phyloP scores from a whole-genome alignment of 192 early-diverging fungal species.

The Podila epicladia region DNA sequence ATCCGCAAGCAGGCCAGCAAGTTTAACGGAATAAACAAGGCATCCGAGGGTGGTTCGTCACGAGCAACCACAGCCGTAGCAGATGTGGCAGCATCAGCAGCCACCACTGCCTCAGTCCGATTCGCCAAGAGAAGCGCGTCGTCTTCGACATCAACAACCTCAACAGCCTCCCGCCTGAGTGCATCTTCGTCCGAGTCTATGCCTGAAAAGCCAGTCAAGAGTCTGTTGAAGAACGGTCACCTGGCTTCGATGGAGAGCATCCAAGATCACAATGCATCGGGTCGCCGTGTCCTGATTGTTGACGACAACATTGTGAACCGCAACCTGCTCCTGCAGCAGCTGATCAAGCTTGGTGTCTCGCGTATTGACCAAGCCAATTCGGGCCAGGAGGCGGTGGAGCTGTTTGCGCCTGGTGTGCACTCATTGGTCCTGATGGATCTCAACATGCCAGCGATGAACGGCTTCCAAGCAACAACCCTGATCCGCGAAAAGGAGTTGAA shows the following conservation, averaged over 20 bases:
- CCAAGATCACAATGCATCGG: constrained; percentile 21
- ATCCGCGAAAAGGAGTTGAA: constrained; percentile 41
- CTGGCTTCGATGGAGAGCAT: constrained; percentile 24
- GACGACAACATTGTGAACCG: constrained; percentile 47
- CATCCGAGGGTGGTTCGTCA: neutral
- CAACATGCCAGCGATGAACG: constrained; percentile 47
- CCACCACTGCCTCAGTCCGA: constrained; percentile 33
- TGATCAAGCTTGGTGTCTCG: constrained; percentile 34
- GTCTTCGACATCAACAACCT: neutral
- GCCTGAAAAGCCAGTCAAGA: constrained; percentile 20
- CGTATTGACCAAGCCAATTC: constrained; percentile 32
- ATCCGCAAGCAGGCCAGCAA: constrained; percentile 1
- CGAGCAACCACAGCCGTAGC: neutral
- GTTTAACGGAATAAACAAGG: neutral
- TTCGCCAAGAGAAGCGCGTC: constrained; percentile 32
- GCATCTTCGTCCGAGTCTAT: neutral
- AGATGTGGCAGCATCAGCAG: neutral
- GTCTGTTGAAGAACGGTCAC: constrained; percentile 23
- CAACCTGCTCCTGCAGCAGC: constrained; percentile 31
- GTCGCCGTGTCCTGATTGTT: constrained; percentile 43
- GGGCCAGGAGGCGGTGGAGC: constrained; percentile 42
- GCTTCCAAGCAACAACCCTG: constrained; percentile 26
- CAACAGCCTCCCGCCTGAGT: neutral
- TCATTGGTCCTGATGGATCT: constrained; percentile 44
- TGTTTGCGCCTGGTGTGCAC: constrained; percentile 24